phyloP scores from a whole-genome alignment of 257 asterid genomes.

The Fraxinus anomala region DNA sequence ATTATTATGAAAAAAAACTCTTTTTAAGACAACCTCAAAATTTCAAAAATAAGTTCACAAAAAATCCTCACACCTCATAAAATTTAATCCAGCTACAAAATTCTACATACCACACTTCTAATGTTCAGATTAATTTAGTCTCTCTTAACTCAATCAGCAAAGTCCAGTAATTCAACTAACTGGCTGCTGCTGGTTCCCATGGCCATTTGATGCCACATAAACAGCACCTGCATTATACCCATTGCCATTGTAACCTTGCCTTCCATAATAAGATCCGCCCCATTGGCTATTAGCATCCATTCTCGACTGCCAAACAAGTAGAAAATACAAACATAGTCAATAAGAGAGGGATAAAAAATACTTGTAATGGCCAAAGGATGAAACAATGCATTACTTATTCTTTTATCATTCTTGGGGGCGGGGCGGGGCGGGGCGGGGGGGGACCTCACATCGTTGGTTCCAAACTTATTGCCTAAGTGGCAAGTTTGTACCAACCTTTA shows the following conservation, averaged over 20 bases:
- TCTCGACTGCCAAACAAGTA: slow-evolving; percentile 42
- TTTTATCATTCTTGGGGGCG: neutral
- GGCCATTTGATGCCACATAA: slow-evolving; percentile 54
- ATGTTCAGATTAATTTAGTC: slow-evolving; percentile 21
- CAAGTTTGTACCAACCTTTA: neutral
- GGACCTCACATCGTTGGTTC: neutral
- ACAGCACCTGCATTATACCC: slow-evolving; percentile 37
- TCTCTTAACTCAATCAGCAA: slow-evolving; percentile 21
- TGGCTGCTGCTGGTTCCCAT: slow-evolving; percentile 59
- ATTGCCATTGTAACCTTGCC: slow-evolving; percentile 64
- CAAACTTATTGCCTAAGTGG: neutral
- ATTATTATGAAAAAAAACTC: slow-evolving; percentile 13
- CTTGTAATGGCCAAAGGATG: neutral
- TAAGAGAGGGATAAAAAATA: neutral
- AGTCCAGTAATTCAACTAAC: slow-evolving; percentile 43
- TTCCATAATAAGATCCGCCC: slow-evolving; percentile 51
- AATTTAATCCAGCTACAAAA: slow-evolving; percentile 39
- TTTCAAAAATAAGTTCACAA: slow-evolving; percentile 18
- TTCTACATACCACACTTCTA: slow-evolving; percentile 34
- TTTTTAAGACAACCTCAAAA: slow-evolving; percentile 30
- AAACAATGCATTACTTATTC: neutral
- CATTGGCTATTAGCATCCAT: slow-evolving; percentile 48
- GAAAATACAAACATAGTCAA: neutral
- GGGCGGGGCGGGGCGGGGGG: neutral
- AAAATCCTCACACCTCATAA: slow-evolving; percentile 17